These are phyloP conservation scores for Achlya hypogyna DNA, from an alignment of 352 stramenopile genomes.

Conservation along the genomic window DNA sequence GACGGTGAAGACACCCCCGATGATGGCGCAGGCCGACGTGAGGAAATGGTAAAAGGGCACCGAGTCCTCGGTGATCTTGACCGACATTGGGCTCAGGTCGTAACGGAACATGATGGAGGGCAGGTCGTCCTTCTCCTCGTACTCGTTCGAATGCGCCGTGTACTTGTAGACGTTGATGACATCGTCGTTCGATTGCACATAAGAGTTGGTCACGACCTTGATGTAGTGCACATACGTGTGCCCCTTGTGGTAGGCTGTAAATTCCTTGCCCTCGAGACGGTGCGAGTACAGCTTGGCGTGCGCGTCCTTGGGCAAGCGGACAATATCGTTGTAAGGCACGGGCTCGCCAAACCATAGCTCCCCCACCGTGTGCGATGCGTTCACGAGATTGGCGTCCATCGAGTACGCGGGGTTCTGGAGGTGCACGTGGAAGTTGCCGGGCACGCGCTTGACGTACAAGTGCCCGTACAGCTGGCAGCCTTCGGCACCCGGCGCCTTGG, in stretches of 20 bases:
- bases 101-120: slow-evolving; percentile 88
- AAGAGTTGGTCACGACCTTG: slow-evolving; percentile 94
- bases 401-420: slow-evolving; percentile 92
- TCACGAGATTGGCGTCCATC: slow-evolving; percentile 81
- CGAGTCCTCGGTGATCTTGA: slow-evolving; percentile 90
- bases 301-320: slow-evolving; percentile 80
- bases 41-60: slow-evolving; percentile 94
- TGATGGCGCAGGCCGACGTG: slow-evolving; percentile 91
- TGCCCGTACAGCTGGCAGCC: slow-evolving; percentile 71
- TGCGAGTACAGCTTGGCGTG: slow-evolving; percentile 89
- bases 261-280: slow-evolving; percentile 88
- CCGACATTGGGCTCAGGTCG: slow-evolving; percentile 87
- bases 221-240: slow-evolving; percentile 98
- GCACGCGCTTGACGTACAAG: slow-evolving; percentile 87
- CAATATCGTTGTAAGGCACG: slow-evolving; percentile 36
- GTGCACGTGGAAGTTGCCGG: slow-evolving; percentile 98
- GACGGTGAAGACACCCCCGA: slow-evolving; percentile 93
- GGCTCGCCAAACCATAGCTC: slow-evolving; percentile 93
- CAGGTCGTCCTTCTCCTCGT: slow-evolving; percentile 75
- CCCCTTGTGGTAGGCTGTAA: slow-evolving; percentile 88
- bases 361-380: slow-evolving; percentile 93
- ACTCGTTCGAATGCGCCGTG: slow-evolving; percentile 84
- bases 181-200: slow-evolving; percentile 53
- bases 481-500: slow-evolving; percentile 51
- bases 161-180: slow-evolving; percentile 83